Conservation (phyloP, 805 yeast species). For the Saitoella complicata region DNA sequence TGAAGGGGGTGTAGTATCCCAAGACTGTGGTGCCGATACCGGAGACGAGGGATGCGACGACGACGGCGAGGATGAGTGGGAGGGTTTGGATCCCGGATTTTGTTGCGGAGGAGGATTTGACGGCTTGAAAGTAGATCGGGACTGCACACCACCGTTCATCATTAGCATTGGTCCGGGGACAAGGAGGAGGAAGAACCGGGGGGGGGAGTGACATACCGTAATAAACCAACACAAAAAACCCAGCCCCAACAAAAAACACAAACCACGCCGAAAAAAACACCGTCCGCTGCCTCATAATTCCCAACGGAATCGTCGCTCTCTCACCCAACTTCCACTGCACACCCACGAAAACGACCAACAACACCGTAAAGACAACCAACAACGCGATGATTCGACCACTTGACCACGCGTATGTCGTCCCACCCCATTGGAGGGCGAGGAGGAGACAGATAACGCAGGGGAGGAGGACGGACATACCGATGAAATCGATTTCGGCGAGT, state of each 20-base stretch:
- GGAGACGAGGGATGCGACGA: conserved; percentile 26
- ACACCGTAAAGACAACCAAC: conserved; percentile 24
- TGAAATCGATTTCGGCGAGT: conserved; percentile 33
- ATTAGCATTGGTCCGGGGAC: not conserved
- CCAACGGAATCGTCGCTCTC: conserved; percentile 38
- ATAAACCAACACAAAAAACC: conserved; percentile 30
- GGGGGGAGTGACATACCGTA: too few relatives aligned
- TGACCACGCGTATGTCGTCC: conserved; percentile 2
- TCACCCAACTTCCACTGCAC: conserved; percentile 34
- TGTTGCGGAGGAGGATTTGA: conserved; percentile 26
- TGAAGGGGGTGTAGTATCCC: conserved; percentile 27
- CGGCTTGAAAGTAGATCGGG: conserved; percentile 34
- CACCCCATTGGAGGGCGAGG: conserved; percentile 6
- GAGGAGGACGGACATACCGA: conserved; percentile 33
- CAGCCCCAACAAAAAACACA: conserved; percentile 33
- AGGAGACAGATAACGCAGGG: conserved; percentile 33
- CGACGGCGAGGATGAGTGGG: conserved; percentile 30
- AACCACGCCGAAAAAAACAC: conserved; percentile 23
- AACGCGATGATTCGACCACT: conserved; percentile 4
- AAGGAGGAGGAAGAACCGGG: too few relatives aligned
- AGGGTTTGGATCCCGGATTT: conserved; percentile 27
- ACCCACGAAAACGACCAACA: conserved; percentile 28
- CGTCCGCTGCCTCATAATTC: conserved; percentile 24
- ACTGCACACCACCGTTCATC: conserved; percentile 11
- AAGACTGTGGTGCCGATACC: conserved; percentile 30